These are phyloP conservation scores for Tricholoma sp. DNA, from an alignment of 768 basidiomycete genomes.

Conservation along the genomic window DNA sequence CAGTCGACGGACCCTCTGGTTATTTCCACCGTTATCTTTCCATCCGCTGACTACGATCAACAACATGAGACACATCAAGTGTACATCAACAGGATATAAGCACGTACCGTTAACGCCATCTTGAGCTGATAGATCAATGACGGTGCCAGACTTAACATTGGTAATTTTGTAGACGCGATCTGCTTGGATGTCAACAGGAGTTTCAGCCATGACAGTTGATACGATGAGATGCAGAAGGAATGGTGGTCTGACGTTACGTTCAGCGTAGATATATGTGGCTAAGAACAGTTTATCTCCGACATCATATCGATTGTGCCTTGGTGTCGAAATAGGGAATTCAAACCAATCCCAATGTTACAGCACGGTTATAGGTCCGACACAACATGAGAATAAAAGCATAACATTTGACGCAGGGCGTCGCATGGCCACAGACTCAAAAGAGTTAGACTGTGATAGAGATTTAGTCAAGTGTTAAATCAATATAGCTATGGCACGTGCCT, in stretches of 20 bases:
- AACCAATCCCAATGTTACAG: no score
- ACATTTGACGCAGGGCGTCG: not conserved
- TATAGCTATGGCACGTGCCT: conserved; percentile 15
- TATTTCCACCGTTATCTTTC: conserved; percentile 29
- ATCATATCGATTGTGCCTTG: conserved; percentile 14
- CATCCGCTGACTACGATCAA: conserved; percentile 37
- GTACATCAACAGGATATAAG: not conserved
- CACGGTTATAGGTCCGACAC: no score
- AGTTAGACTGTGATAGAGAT: not conserved
- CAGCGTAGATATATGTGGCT: not conserved
- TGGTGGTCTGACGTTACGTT: no score
- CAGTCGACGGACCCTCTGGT: conserved; percentile 32
- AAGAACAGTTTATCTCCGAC: not conserved
- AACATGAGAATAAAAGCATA: not conserved
- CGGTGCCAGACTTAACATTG: conserved; percentile 32
- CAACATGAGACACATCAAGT: not conserved
- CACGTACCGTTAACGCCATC: conserved; percentile 33
- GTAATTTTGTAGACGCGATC: conserved; percentile 11
- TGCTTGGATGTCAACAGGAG: no score
- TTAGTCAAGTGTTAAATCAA: not conserved
- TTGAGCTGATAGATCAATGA: conserved; percentile 43
- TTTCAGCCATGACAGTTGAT: conserved; percentile 6
- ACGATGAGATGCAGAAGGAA: not conserved
- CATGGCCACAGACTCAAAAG: not conserved
- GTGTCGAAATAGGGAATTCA: not conserved